These are phyloP conservation scores for Stentor roeselii DNA, from an alignment of 73 alveolate genomes.

Conservation along the genomic window DNA sequence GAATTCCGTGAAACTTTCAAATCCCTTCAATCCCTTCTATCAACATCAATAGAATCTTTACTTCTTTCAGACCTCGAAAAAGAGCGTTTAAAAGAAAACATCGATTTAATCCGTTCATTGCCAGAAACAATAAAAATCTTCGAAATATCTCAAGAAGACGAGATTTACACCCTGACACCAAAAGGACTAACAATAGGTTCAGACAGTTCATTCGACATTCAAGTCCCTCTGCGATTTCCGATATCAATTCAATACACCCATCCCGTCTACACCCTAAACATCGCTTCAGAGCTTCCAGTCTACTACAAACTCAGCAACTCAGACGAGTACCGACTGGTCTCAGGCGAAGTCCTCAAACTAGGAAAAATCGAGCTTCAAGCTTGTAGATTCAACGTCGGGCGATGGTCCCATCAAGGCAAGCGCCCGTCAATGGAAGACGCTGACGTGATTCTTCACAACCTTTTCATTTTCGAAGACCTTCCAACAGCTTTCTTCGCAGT, in stretches of 20 bases:
- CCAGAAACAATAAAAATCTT: background rate
- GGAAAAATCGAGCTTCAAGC: conserved; percentile 25
- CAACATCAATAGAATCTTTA: too few species aligned
- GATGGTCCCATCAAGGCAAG: conserved; percentile 23
- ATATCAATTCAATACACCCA: background rate
- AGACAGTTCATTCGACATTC: too few species aligned
- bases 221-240: too few species aligned
- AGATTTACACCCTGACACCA: too few species aligned
- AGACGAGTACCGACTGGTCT: background rate
- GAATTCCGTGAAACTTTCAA: too few species aligned
- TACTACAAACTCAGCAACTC: background rate
- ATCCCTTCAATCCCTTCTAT: too few species aligned
- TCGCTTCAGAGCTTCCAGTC: background rate
- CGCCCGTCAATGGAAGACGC: conserved; percentile 32
- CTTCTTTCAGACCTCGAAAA: too few species aligned
- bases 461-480: conserved; percentile 35
- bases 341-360: conserved; percentile 9
- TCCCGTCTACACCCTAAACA: background rate
- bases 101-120: background rate
- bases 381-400: conserved; percentile 20
- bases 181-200: too few species aligned
- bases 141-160: too few species aligned
- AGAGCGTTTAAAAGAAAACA: background rate
- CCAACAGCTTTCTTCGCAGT: conserved; percentile 74
- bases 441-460: conserved; percentile 27